phyloP scores from a whole-genome alignment of 1,284 basidiomycete genomes.

The Malassezia globosa region DNA sequence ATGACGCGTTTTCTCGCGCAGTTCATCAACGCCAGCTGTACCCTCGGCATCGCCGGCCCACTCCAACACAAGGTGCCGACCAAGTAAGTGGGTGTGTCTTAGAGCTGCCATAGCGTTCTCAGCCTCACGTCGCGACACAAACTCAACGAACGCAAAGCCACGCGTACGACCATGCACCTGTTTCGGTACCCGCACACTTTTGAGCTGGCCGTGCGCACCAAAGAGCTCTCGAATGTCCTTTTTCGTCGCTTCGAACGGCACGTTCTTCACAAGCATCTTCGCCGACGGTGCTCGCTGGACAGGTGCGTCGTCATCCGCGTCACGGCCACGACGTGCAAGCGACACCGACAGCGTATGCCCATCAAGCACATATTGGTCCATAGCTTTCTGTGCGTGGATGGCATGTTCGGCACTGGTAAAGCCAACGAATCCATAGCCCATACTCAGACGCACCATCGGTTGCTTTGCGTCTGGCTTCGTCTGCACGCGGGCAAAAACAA shows the following conservation, averaged over 20 bases:
- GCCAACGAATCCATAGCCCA: slow-evolving; percentile 94
- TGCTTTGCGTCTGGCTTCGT: slow-evolving; percentile 66
- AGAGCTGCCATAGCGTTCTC: slow-evolving; percentile 49
- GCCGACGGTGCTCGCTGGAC: slow-evolving; percentile 29
- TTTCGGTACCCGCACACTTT: slow-evolving; percentile 52
- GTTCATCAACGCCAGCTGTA: slow-evolving; percentile 22
- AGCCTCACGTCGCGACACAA: slow-evolving; percentile 36
- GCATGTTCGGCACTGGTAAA: slow-evolving; percentile 69
- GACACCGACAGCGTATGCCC: slow-evolving; percentile 73
- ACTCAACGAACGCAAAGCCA: slow-evolving; percentile 89
- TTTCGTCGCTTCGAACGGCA: slow-evolving; percentile 90
- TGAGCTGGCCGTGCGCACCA: slow-evolving; percentile 69
- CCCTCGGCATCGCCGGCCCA: slow-evolving; percentile 69
- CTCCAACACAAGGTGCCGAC: slow-evolving; percentile 81
- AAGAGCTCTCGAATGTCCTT: slow-evolving; percentile 72
- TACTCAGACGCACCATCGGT: slow-evolving; percentile 55
- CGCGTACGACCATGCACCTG: slow-evolving; percentile 58
- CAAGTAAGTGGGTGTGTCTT: slow-evolving; percentile 86
- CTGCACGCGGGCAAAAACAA: slow-evolving; percentile 78
- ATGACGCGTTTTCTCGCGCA: slow-evolving; percentile 25
- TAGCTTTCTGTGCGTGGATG: slow-evolving; percentile 62
- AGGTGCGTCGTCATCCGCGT: slow-evolving; percentile 49
- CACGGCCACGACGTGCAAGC: slow-evolving; percentile 73
- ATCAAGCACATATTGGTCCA: slow-evolving; percentile 74
- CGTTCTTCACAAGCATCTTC: slow-evolving; percentile 78